Conservation (phyloP, 2,329 filamentous ascomycete species). For the Fusarium albosuccineum region DNA sequence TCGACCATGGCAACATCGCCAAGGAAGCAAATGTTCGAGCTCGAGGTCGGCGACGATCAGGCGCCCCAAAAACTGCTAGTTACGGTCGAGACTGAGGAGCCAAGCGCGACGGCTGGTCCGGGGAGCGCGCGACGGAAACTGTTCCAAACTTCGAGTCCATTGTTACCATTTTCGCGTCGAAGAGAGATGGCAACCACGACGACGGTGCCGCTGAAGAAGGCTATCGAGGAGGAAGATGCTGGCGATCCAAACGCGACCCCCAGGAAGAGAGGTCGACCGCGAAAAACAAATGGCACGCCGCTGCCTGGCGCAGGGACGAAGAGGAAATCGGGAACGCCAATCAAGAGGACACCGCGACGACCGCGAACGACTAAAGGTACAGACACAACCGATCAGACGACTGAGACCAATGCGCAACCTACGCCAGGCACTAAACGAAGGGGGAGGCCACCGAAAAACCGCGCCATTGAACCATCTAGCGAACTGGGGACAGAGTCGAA, state of each 20-base stretch:
- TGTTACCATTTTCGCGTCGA: slow-evolving; percentile 50
- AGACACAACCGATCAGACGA: slow-evolving; percentile 45
- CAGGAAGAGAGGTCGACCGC: slow-evolving; percentile 60
- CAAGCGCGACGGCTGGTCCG: slow-evolving; percentile 52
- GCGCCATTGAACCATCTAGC: slow-evolving; percentile 43
- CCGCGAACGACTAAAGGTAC: slow-evolving; percentile 49
- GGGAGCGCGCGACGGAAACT: slow-evolving; percentile 55
- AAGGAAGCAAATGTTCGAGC: slow-evolving; percentile 68
- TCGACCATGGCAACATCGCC: slow-evolving; percentile 59
- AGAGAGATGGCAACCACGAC: slow-evolving; percentile 60
- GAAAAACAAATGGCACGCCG: slow-evolving; percentile 66
- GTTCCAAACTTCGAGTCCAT: slow-evolving; percentile 60
- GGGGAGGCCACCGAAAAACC: slow-evolving; percentile 49
- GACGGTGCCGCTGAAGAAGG: slow-evolving; percentile 64
- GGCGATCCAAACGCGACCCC: slow-evolving; percentile 54
- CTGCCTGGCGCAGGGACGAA: slow-evolving; percentile 58
- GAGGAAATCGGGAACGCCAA: slow-evolving; percentile 62
- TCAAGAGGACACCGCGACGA: slow-evolving; percentile 52
- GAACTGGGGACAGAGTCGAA: slow-evolving; percentile 39
- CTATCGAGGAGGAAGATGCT: slow-evolving; percentile 48
- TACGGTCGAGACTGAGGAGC: slow-evolving; percentile 66
- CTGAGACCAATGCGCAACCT: slow-evolving; percentile 41
- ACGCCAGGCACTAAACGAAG: slow-evolving; percentile 51
- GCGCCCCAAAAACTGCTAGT: slow-evolving; percentile 67
- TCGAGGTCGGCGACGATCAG: slow-evolving; percentile 64